phyloP scores from a whole-genome alignment of 2,329 filamentous ascomycete genomes.

The Canariomyces notabilis region DNA sequence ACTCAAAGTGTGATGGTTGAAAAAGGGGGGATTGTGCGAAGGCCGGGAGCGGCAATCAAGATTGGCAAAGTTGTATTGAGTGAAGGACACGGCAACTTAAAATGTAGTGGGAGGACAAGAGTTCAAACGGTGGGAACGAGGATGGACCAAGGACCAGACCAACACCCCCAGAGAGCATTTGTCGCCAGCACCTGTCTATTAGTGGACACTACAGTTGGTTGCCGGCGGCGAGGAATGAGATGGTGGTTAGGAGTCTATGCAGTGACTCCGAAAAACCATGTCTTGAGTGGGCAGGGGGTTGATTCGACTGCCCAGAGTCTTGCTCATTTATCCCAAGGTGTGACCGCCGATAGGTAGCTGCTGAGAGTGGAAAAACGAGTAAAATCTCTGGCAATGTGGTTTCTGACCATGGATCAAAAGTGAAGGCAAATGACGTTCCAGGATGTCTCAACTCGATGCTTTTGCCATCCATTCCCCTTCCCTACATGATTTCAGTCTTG shows the following conservation, averaged over 20 bases:
- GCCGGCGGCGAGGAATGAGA: not conserved
- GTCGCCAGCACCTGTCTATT: not conserved
- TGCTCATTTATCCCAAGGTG: constrained; percentile 2
- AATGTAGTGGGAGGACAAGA: constrained; percentile 2
- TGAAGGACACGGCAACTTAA: constrained; percentile 11
- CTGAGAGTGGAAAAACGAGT: constrained; percentile 34
- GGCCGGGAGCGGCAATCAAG: constrained; percentile 12
- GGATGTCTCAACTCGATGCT: not conserved
- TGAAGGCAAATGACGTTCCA: not conserved
- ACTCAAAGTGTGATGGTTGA: not conserved
- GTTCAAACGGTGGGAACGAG: constrained; percentile 4
- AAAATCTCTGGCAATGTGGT: constrained; percentile 28
- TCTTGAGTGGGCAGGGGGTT: not conserved
- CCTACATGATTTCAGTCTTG: not conserved
- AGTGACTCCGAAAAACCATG: not conserved
- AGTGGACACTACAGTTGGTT: not conserved
- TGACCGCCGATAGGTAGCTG: constrained; percentile 32
- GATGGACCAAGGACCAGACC: not conserved
- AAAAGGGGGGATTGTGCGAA: constrained; percentile 2
- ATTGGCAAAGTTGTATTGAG: constrained; percentile 18
- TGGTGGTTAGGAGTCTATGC: not conserved
- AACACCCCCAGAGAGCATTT: not conserved
- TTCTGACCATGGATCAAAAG: not conserved
- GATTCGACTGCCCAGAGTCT: not conserved
- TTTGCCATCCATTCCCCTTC: not conserved